Conservation (phyloP, 345 rosid genomes). For the Lepidium africanum region DNA sequence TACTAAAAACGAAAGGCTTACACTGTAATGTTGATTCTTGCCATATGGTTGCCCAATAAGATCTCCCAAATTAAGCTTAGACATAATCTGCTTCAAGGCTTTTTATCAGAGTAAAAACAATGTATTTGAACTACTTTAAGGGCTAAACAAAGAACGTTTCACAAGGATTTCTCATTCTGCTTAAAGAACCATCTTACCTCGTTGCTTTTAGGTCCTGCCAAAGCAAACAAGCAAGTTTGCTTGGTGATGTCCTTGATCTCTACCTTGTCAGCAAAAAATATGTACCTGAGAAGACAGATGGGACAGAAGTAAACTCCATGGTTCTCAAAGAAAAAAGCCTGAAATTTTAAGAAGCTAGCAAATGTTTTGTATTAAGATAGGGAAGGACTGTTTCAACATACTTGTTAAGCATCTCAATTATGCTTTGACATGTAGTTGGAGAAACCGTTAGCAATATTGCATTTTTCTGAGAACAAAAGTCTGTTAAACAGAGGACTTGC, state of each 20-base stretch:
- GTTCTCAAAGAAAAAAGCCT: neutral
- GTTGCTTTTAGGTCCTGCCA: constrained; percentile 65
- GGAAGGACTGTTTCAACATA: constrained; percentile 28
- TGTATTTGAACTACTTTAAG: constrained; percentile 1
- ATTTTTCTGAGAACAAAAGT: constrained; percentile 51
- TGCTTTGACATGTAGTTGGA: constrained; percentile 48
- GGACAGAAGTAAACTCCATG: neutral
- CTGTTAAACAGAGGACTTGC: neutral
- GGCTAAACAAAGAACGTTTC: constrained; percentile 13
- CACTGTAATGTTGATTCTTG: constrained; percentile 66
- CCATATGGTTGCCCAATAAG: constrained; percentile 80
- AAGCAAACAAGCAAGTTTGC: constrained; percentile 60
- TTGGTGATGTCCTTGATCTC: constrained; percentile 76
- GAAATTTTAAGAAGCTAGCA: neutral
- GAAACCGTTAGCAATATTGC: constrained; percentile 64
- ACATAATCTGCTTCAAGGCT: constrained; percentile 44
- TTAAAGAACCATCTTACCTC: constrained; percentile 39
- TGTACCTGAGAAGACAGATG: constrained; percentile 42
- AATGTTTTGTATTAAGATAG: neutral
- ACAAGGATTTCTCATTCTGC: neutral
- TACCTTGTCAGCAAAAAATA: constrained; percentile 82
- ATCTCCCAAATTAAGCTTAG: constrained; percentile 58
- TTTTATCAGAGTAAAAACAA: constrained; percentile 1
- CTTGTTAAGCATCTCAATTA: constrained; percentile 66
- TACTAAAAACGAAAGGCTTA: constrained; percentile 27